phyloP scores from a whole-genome alignment of 75 land plant genomes.

The Picea sitchensis region DNA sequence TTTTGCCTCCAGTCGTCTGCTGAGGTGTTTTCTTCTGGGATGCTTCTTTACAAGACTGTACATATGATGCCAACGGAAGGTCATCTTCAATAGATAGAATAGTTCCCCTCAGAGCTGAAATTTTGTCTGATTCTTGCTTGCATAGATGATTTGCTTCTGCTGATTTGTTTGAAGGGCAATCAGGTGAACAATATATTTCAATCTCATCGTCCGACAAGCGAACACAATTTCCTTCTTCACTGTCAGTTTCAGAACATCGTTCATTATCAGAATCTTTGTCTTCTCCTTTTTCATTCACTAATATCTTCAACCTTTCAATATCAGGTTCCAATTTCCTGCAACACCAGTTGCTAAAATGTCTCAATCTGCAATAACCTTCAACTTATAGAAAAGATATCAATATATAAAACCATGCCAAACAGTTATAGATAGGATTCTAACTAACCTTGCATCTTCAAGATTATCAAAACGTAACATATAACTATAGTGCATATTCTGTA shows the following conservation, averaged over 20 bases:
- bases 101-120: neutral
- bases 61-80: slow-evolving; percentile 36
- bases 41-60: slow-evolving; percentile 11
- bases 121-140: neutral
- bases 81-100: slow-evolving; percentile 31
- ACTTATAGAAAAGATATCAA: neutral
- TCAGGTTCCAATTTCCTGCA: slow-evolving; percentile 60
- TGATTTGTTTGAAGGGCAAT: neutral
- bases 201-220: slow-evolving; percentile 19
- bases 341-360: slow-evolving; percentile 4
- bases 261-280: slow-evolving; percentile 21
- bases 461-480: slow-evolving; percentile 85
- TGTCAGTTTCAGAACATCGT: slow-evolving; percentile 84
- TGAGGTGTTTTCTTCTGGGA: slow-evolving; percentile 15
- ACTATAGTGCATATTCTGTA: slow-evolving; percentile 95
- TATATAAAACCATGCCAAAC: neutral
- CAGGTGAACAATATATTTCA: slow-evolving; percentile 10
- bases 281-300: slow-evolving; percentile 25
- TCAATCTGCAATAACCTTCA: neutral
- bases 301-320: slow-evolving; percentile 45
- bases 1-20: neutral
- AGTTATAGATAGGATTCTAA: neutral
- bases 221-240: slow-evolving; percentile 27
- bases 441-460: slow-evolving; percentile 78
- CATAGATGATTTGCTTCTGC: neutral